Evolutionary conservation across 805 yeast species (phyloP).

Genomic region (Saccharomycopsis javanensis): DNA sequence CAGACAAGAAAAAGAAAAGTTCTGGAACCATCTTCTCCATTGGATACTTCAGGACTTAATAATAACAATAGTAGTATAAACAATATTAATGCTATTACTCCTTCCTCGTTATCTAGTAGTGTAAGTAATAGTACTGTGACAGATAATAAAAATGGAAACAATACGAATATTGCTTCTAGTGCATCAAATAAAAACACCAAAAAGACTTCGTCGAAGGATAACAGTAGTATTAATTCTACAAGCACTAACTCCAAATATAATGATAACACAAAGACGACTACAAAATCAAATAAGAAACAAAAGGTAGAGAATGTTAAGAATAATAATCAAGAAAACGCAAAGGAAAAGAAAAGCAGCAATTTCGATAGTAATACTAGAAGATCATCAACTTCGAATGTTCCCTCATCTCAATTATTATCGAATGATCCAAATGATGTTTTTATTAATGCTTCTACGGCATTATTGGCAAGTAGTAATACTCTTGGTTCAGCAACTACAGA

Average conservation of each 20-base stretch:
- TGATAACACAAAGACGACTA: background rate
- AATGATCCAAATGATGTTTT: background rate
- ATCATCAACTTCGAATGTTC: background rate
- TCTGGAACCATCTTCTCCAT: constrained; percentile 12
- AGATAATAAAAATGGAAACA: background rate
- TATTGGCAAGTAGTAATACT: background rate
- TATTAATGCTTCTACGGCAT: background rate
- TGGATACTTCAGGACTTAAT: constrained; percentile 2
- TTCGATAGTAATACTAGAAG: background rate
- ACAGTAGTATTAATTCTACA: background rate
- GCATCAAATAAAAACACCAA: constrained; percentile 19
- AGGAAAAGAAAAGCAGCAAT: background rate
- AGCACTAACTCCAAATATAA: background rate
- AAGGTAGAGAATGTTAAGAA: background rate
- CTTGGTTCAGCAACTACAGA: background rate
- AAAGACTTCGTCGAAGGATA: background rate
- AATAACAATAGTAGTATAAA: background rate
- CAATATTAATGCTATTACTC: background rate
- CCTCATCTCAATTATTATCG: background rate
- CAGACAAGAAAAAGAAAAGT: constrained; percentile 20
- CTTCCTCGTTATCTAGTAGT: background rate
- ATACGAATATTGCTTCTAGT: background rate
- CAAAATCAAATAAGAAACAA: background rate
- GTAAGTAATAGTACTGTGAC: background rate
- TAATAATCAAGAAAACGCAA: background rate